A percentile compares a stretch with the other conserved stretches of the same genome.
Evolutionary conservation across 2,329 filamentous ascomycete species (phyloP).

Genomic region (Fusarium succisae): DNA sequence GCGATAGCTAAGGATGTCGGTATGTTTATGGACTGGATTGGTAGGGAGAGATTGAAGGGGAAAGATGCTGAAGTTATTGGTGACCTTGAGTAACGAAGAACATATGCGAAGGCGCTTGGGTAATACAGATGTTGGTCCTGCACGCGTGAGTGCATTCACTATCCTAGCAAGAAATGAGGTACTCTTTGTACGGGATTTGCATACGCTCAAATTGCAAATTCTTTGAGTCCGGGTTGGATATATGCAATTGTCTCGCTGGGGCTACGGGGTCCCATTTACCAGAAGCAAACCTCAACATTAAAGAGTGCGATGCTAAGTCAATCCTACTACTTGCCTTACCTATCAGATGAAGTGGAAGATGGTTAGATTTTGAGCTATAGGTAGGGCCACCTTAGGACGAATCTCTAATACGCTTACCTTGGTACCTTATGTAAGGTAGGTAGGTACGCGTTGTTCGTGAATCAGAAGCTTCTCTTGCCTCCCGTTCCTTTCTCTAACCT

Average conservation of each 20-base stretch:
- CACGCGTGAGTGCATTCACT: background rate
- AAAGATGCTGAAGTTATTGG: constrained; percentile 19
- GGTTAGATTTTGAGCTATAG: background rate
- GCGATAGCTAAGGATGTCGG: constrained; percentile 77
- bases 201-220: background rate
- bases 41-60: constrained; percentile 51
- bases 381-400: background rate
- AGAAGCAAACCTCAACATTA: background rate
- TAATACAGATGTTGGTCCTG: background rate
- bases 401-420: background rate
- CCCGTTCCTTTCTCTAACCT: background rate
- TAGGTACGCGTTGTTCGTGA: background rate
- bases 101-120: background rate
- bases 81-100: constrained; percentile 4
- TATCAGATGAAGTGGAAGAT: background rate
- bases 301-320: background rate
- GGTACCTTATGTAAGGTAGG: background rate
- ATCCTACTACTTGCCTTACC: background rate
- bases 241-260: background rate
- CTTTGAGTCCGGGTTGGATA: background rate
- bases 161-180: background rate
- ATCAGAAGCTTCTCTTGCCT: background rate
- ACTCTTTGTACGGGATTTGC: background rate
- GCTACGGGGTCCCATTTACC: background rate
- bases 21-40: constrained; percentile 72